phyloP scores from a whole-genome alignment of 2,329 filamentous ascomycete species.

The Alternaria sp. region DNA sequence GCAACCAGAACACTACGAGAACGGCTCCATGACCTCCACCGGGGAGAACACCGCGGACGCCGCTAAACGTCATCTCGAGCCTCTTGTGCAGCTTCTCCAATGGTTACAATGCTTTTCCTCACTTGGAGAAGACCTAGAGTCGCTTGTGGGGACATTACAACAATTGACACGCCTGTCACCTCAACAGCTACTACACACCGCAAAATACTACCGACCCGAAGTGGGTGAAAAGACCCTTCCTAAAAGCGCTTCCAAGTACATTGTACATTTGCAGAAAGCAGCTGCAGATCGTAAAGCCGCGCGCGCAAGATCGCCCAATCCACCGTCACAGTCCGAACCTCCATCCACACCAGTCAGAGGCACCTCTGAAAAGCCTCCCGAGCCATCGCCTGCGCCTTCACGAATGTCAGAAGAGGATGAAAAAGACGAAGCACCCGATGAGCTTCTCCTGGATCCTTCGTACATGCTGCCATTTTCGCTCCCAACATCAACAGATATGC shows the following conservation, averaged over 20 bases:
- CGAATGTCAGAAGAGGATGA: constrained; percentile 60
- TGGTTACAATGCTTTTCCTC: constrained; percentile 99
- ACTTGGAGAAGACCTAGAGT: constrained; percentile 87
- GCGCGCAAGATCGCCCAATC: constrained; percentile 41
- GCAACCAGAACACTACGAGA: constrained; percentile 93
- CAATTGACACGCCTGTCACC: constrained; percentile 86
- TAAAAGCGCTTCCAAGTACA: constrained; percentile 87
- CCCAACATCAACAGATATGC: constrained; percentile 96
- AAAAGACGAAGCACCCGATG: constrained; percentile 74
- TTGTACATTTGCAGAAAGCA: constrained; percentile 81
- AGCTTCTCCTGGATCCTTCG: constrained; percentile 85
- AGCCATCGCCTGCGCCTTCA: constrained; percentile 45
- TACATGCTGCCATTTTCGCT: constrained; percentile 95
- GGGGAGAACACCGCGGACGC: constrained; percentile 89
- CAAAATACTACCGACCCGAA: constrained; percentile 91
- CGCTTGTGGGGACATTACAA: constrained; percentile 85
- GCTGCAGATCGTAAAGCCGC: constrained; percentile 59
- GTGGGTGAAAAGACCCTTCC: constrained; percentile 92
- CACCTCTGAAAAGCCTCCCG: constrained; percentile 30
- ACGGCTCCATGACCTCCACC: constrained; percentile 82
- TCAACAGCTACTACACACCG: constrained; percentile 88
- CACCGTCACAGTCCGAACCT: constrained; percentile 47
- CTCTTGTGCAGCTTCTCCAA: constrained; percentile 91
- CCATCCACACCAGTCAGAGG: constrained; percentile 46
- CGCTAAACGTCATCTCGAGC: constrained; percentile 82